Conservation (phyloP, 2,329 filamentous ascomycete species). For the Catunica adiposa region DNA sequence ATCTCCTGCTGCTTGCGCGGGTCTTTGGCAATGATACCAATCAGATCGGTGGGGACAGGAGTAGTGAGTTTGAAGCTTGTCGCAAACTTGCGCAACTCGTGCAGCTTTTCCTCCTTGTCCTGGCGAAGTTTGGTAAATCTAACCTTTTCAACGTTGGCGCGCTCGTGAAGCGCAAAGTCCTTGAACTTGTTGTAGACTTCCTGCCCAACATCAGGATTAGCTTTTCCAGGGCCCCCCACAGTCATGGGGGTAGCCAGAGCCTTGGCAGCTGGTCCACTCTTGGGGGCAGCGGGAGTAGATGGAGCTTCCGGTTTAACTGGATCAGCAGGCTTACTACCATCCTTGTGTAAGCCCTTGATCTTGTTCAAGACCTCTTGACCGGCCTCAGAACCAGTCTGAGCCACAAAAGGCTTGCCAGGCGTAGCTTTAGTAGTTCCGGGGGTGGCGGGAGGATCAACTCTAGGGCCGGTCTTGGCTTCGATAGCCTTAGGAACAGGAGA, state of each 20-base stretch:
- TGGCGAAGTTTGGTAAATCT: constrained; percentile 42
- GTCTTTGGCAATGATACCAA: constrained; percentile 92
- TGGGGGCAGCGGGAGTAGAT: constrained; percentile 7
- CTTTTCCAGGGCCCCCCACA: constrained; percentile 27
- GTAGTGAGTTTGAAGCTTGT: constrained; percentile 87
- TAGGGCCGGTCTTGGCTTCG: constrained; percentile 20
- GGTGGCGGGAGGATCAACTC: constrained; percentile 16
- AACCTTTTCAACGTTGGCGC: constrained; percentile 37
- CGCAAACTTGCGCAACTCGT: constrained; percentile 89
- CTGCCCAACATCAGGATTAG: constrained; percentile 38
- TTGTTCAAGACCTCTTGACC: constrained; percentile 2
- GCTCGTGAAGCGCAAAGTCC: constrained; percentile 42
- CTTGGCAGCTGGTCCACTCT: constrained; percentile 14
- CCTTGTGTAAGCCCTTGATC: constrained; percentile 1
- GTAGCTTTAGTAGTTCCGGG: constrained; percentile 12
- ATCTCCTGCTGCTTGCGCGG: constrained; percentile 89
- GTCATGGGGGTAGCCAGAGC: constrained; percentile 22
- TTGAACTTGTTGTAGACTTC: constrained; percentile 49
- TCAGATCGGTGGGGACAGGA: constrained; percentile 77
- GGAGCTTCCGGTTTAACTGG: constrained; percentile 19
- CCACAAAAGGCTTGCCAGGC: background rate
- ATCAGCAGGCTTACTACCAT: background rate
- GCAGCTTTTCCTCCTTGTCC: constrained; percentile 84
- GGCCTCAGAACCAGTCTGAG: constrained; percentile 13
- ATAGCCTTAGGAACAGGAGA: constrained; percentile 19